Evolutionary conservation across 768 basidiomycete genomes (phyloP), one percentile per base, ranked within the genome.

Genomic region (Termitomyces sp.): DNA sequence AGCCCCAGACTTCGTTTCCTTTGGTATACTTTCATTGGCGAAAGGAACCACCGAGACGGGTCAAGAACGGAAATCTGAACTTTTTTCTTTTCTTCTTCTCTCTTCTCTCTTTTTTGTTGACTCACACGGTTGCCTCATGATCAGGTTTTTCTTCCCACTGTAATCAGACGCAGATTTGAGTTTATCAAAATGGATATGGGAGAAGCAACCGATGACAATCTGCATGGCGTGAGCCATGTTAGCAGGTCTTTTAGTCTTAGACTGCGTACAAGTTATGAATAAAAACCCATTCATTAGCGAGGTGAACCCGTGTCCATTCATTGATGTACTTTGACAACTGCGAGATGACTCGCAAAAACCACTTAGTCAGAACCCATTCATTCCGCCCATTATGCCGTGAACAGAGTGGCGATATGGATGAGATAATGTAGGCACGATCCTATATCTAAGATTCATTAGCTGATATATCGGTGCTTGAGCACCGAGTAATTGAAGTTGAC

Each of bases 61-160:
- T 72, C 76, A 76, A 83, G 81, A 83, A 83, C 81, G 81, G 81
- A 82, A 79, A 82, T 76, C 81, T 83, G 81, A 83, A 69, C 71
- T 48, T 26, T 56, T 56, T 69, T 71, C 41, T n/a, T 53, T 56
- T 39, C n/a, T 31, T 34, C 18, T n/a, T n/a, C 1, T 16, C 13
- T 13, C 3, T 9, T 50, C 8, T 36, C 49, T 10, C 34, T 10
- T 51, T 14, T 1, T 8, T 27, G 32, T n/a, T 51, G 18, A 39
- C 50, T 51, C 36, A 51, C 50, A 39, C 36, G 16, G 18, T 51
- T 26, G 34, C 24, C 20, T 16, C 10, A 37, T 37, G 13, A n/a
- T 12, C 9, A 47, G 50, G 24, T 26, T 22, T 36, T 16, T 16
- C 20, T 24, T 51, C 49, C 24, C 24, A 24, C 6, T 5, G 5